phyloP scores from a whole-genome alignment of 306 rosid genomes.

The Begonia loranthoides region DNA sequence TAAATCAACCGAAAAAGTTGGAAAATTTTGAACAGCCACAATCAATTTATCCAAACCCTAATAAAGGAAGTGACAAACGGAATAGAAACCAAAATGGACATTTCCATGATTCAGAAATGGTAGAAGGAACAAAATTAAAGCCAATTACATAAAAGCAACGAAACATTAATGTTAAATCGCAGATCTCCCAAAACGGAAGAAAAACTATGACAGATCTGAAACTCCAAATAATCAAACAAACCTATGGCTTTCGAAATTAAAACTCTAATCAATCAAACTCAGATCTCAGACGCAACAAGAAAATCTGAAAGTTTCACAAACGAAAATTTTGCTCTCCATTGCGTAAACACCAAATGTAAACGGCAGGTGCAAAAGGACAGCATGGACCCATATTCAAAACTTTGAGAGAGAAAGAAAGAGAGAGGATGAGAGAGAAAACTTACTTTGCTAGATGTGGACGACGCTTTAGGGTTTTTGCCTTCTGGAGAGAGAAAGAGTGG shows the following conservation, averaged over 20 bases:
- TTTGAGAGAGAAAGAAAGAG: conserved; percentile 21
- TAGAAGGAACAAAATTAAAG: no score
- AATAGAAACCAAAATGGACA: no score
- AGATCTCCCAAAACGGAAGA: neutral
- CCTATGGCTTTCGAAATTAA: no score
- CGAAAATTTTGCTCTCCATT: conserved; percentile 2
- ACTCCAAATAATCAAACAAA: no score
- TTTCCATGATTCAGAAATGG: no score
- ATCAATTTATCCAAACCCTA: no score
- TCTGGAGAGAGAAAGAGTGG: conserved; percentile 86
- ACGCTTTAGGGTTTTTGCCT: conserved; percentile 96
- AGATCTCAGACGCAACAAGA: conserved; percentile 2
- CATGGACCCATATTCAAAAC: conserved; percentile 82
- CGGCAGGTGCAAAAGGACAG: conserved; percentile 42
- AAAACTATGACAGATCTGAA: no score
- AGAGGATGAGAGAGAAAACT: conserved; percentile 33
- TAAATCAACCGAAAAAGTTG: no score
- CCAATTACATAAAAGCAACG: no score
- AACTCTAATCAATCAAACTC: neutral
- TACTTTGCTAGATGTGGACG: conserved; percentile 99
- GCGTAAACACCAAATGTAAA: conserved; percentile 25
- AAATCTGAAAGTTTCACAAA: conserved; percentile 10
- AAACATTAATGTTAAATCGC: neutral
- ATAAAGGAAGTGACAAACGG: no score
- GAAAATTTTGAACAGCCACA: no score